Conservation (phyloP, 106 monocot species). For the Allium sativum region DNA sequence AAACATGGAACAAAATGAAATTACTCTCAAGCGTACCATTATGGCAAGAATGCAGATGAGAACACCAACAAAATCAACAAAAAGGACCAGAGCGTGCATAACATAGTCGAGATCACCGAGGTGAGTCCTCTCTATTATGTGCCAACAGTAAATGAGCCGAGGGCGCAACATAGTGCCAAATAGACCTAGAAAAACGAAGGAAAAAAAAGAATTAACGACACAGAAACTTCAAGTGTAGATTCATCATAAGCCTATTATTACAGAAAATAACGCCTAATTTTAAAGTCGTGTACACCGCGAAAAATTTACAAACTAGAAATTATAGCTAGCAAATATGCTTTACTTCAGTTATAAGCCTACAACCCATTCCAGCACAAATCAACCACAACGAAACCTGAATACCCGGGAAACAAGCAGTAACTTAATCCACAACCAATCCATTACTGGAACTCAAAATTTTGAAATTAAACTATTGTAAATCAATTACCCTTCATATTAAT, state of each 20-base stretch:
- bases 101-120: slow-evolving; percentile 67
- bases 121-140: slow-evolving; percentile 79
- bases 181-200: slow-evolving; percentile 36
- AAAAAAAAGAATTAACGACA: background rate
- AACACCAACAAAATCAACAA: slow-evolving; percentile 67
- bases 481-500: too few relatives aligned
- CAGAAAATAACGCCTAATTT: background rate
- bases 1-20: background rate
- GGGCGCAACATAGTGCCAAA: slow-evolving; percentile 49
- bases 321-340: too few relatives aligned
- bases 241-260: background rate
- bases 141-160: slow-evolving; percentile 47
- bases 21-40: slow-evolving; percentile 32
- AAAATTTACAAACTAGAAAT: too few relatives aligned
- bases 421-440: too few relatives aligned
- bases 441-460: too few relatives aligned
- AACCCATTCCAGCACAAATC: background rate
- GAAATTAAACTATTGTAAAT: too few relatives aligned
- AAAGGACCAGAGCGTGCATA: slow-evolving; percentile 63
- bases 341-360: too few relatives aligned
- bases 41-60: slow-evolving; percentile 66
- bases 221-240: too few relatives aligned
- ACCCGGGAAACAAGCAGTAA: too few relatives aligned
- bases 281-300: too few relatives aligned
- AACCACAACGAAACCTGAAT: background rate